Evolutionary conservation across 805 yeast species (phyloP), one percentile per base, ranked within the genome.

Genomic region (Yamadazyma takamatsuzukensis): DNA sequence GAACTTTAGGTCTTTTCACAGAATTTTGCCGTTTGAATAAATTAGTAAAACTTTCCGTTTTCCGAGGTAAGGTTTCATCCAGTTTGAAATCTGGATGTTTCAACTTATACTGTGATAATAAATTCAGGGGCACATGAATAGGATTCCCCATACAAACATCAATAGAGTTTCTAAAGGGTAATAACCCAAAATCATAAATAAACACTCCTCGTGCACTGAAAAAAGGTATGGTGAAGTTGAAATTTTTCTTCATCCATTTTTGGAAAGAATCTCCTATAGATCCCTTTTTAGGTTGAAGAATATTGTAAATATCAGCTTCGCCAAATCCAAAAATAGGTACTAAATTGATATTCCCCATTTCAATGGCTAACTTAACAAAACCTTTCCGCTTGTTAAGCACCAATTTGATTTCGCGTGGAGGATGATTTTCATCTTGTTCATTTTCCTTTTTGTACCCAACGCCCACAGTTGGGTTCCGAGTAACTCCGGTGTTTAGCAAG

Each of bases 291-390:
- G 72, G 69, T 34, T 56, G 36, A 12, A 56, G 56, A 13, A 75
- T 64, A 34, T 67, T 64, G 48, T 72, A 74, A 24, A 74, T 59
- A 43, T 73, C 75, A 7, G 74, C 90, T 50, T 93, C 98, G 2
- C 98, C 98, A 63, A 88, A 93, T 9, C 85, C 89, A 53, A 83
- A 79, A 3, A 83, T 78, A 0, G 98, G 98, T 3, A 93, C 97
- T 7, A 93, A 53, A 17, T 75, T 70, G 1, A 84, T 77, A 42
- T 88, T 83, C 2, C 90, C 90, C 11, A 80, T 63, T 51, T 80
- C 80, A 39, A 93, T 61, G 0, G 97, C 98, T 19, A 93, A 53
- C 47, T 83, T 86, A 18, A 93, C 78, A 58, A 93, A 93, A 0
- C 98, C 98, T 49, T 80, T 83, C 24, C 98, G 70, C 41, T 77